Conservation (phyloP, 192 early-diverging fungal species). For the Kappamyces sp. region DNA sequence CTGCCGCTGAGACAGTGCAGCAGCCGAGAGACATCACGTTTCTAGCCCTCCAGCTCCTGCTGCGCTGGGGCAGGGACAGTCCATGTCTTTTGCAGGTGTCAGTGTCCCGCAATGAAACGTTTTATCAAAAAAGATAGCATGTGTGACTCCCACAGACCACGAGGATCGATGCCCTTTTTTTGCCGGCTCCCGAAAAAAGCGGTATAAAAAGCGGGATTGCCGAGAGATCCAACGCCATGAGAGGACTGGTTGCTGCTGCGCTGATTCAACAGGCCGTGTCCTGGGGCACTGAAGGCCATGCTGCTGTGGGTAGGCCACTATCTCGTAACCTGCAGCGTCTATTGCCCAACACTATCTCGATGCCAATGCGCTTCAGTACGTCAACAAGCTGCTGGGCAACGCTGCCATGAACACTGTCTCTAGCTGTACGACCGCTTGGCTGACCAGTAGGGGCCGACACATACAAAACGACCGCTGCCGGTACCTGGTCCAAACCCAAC, state of each 20-base stretch:
- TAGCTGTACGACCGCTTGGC: not conserved
- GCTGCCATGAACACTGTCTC: slow-evolving; percentile 3
- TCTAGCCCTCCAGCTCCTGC: too few relatives aligned
- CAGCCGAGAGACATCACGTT: too few relatives aligned
- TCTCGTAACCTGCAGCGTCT: not conserved
- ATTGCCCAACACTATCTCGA: slow-evolving; percentile 13
- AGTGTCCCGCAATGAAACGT: too few relatives aligned
- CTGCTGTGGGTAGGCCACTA: not conserved
- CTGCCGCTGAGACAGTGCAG: too few relatives aligned
- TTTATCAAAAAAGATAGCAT: too few relatives aligned
- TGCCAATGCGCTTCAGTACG: not conserved
- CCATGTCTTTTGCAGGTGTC: too few relatives aligned
- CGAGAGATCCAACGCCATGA: too few relatives aligned
- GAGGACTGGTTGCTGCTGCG: not conserved
- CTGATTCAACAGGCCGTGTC: not conserved
- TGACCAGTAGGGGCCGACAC: not conserved
- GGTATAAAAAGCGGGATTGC: too few relatives aligned
- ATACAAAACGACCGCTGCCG: slow-evolving; percentile 10
- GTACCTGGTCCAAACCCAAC: slow-evolving; percentile 1
- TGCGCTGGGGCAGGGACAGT: too few relatives aligned
- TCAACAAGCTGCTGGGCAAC: not conserved
- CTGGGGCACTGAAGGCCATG: slow-evolving; percentile 15
- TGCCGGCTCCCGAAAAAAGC: too few relatives aligned
- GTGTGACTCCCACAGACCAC: too few relatives aligned
- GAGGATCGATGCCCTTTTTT: too few relatives aligned